Conservation (phyloP, 1,284 basidiomycete species). For the Ceratobasidium sp. region DNA sequence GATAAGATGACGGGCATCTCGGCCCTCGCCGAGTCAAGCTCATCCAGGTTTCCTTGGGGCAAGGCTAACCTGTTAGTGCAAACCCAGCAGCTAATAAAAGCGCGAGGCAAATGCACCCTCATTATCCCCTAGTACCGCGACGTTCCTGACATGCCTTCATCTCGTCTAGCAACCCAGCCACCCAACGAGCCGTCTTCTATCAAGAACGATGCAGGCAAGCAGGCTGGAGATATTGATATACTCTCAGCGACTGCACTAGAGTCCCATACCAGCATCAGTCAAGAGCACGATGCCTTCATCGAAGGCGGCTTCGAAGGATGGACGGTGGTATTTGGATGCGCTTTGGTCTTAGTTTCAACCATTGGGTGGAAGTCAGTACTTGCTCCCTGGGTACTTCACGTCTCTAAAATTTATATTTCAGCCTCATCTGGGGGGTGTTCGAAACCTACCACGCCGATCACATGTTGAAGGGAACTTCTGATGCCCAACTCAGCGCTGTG, state of each 20-base stretch:
- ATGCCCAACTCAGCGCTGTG: constrained; percentile 45
- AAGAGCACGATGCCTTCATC: neutral
- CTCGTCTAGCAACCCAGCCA: neutral
- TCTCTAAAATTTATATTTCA: constrained; percentile 2
- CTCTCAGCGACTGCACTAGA: neutral
- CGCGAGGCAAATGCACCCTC: neutral
- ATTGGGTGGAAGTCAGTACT: constrained; percentile 28
- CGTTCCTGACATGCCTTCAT: neutral
- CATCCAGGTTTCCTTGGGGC: no score
- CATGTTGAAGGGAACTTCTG: constrained; percentile 43
- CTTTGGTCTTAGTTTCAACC: constrained; percentile 10
- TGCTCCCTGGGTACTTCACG: no score
- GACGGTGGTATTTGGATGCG: constrained; percentile 9
- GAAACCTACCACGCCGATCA: constrained; percentile 47
- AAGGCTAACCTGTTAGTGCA: no score
- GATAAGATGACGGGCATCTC: constrained; percentile 11
- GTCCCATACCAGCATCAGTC: neutral
- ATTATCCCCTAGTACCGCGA: neutral
- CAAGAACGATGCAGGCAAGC: neutral
- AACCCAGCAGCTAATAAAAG: neutral
- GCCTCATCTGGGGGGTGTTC: constrained; percentile 49
- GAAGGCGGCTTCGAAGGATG: constrained; percentile 26
- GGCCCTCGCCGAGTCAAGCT: neutral
- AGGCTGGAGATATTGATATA: neutral
- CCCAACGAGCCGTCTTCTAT: neutral